These are phyloP conservation scores for Penicillium antarcticum DNA, from an alignment of 495 filamentous ascomycete species.

Conservation along the genomic window DNA sequence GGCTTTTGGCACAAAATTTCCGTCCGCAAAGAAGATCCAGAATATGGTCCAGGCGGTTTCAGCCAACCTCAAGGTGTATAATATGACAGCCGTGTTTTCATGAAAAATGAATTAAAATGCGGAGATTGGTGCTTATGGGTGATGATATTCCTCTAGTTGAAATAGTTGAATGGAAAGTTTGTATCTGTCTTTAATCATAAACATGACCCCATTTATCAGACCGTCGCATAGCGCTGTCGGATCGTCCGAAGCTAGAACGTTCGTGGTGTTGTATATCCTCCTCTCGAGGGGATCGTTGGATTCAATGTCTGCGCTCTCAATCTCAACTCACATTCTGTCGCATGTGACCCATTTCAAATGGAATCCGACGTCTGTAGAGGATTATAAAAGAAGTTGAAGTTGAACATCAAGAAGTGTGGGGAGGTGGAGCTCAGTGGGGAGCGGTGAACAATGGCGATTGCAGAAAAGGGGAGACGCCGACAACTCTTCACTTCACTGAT, in stretches of 20 bases:
- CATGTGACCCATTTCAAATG: too few species aligned
- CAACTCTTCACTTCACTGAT: slow-evolving; percentile 2
- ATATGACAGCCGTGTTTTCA: slow-evolving; percentile 4
- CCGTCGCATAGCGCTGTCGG: too few species aligned
- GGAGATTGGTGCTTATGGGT: neutral
- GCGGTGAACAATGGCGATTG: slow-evolving; percentile 2
- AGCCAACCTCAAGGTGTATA: slow-evolving; percentile 7
- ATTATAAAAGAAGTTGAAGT: neutral
- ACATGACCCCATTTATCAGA: too few species aligned
- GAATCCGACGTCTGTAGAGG: too few species aligned
- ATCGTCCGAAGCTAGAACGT: too few species aligned
- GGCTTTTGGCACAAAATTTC: slow-evolving; percentile 30
- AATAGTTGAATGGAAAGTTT: too few species aligned
- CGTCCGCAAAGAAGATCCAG: slow-evolving; percentile 29
- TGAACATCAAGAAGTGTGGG: neutral
- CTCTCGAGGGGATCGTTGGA: too few species aligned
- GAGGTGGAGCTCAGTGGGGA: neutral
- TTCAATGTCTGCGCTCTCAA: too few species aligned
- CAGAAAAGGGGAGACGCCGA: slow-evolving; percentile 6
- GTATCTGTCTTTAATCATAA: too few species aligned
- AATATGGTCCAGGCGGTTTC: slow-evolving; percentile 28
- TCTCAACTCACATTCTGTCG: too few species aligned
- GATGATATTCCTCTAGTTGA: too few species aligned
- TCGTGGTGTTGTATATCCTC: too few species aligned
- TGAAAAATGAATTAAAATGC: neutral